A percentile compares a stretch with the other conserved stretches of the same genome.
Conservation (phyloP, 257 asterid species). For the Jacaranda mimosifolia region DNA sequence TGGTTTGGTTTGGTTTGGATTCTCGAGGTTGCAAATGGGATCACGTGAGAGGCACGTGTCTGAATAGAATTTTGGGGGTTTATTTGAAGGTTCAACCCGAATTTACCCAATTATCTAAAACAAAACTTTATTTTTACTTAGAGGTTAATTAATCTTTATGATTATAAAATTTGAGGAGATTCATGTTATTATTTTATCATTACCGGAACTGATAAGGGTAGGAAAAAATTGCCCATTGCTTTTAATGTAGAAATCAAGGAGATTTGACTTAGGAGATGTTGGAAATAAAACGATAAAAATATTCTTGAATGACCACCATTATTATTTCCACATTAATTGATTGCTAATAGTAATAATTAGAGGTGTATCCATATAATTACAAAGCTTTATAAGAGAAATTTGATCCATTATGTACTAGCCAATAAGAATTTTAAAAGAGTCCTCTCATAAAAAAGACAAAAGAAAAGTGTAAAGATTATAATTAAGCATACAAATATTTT, state of each 20-base stretch:
- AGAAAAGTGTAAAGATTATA: no score
- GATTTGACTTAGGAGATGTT: constrained; percentile 35
- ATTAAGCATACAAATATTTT: no score
- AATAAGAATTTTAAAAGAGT: neutral
- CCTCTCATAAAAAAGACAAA: no score
- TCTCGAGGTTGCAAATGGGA: constrained; percentile 2
- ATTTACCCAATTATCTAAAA: neutral
- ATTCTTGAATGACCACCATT: constrained; percentile 27
- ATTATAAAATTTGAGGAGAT: constrained; percentile 40
- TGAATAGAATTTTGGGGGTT: neutral
- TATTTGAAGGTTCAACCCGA: constrained; percentile 16
- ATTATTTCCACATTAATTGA: constrained; percentile 2
- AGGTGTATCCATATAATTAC: neutral
- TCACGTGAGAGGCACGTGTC: constrained; percentile 28
- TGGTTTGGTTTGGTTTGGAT: constrained; percentile 27
- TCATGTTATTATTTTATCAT: constrained; percentile 30
- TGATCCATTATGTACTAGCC: neutral
- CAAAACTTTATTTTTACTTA: neutral
- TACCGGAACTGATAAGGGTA: constrained; percentile 8
- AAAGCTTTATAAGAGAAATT: neutral
- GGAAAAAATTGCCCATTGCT: neutral
- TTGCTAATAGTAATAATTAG: neutral
- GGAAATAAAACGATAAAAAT: constrained; percentile 14
- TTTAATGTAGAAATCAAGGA: constrained; percentile 28
- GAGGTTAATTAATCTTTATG: neutral